Conservation (phyloP, 1,284 basidiomycete genomes). For the Exsudoporus floridanus region DNA sequence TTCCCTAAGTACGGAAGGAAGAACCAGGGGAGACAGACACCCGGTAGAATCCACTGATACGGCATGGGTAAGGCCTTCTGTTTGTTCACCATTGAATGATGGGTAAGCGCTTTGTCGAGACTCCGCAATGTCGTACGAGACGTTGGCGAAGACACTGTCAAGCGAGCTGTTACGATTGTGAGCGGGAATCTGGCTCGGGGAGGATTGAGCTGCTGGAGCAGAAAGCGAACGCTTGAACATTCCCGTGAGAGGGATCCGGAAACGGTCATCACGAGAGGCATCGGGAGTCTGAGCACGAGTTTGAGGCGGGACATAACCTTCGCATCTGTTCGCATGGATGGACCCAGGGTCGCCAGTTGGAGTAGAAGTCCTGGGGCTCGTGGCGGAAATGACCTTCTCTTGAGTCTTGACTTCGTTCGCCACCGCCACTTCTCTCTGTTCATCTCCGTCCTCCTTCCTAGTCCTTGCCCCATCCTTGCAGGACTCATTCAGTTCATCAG, state of each 20-base stretch:
- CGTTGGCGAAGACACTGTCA: slow-evolving; percentile 32
- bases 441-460: slow-evolving; percentile 26
- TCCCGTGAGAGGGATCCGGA: slow-evolving; percentile 51
- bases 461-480: slow-evolving; percentile 5
- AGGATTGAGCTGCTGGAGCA: slow-evolving; percentile 42
- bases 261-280: slow-evolving; percentile 34
- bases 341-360: slow-evolving; percentile 1
- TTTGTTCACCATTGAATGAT: slow-evolving; percentile 17
- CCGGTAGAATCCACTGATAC: slow-evolving; percentile 25
- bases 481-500: slow-evolving; percentile 2
- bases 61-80: slow-evolving; percentile 23
- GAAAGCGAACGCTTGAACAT: slow-evolving; percentile 63
- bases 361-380: background rate
- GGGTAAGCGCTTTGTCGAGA: slow-evolving; percentile 14
- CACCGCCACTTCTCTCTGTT: slow-evolving; percentile 18
- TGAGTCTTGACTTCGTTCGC: slow-evolving; percentile 13
- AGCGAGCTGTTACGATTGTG: slow-evolving; percentile 24
- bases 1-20: slow-evolving; percentile 32
- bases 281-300: slow-evolving; percentile 36
- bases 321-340: slow-evolving; percentile 7
- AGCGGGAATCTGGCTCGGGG: slow-evolving; percentile 10
- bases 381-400: slow-evolving; percentile 7
- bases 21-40: slow-evolving; percentile 32
- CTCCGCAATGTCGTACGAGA: slow-evolving; percentile 34
- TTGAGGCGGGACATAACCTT: slow-evolving; percentile 17